phyloP scores from a whole-genome alignment of 1,139 yeast species.

The Candida neerlandica region DNA sequence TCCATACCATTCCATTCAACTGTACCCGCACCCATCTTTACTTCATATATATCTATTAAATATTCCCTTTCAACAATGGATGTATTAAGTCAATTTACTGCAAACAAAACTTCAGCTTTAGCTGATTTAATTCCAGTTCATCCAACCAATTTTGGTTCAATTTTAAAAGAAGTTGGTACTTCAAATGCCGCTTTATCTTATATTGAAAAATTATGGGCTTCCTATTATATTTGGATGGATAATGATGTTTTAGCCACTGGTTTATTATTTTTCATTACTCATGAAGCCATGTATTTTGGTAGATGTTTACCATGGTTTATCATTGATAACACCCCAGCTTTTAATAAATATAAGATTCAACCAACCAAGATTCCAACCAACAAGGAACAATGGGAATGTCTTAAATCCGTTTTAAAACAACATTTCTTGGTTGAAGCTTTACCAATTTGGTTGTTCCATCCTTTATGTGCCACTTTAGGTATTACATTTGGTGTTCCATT shows the following conservation, averaged over 20 bases:
- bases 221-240: constrained; percentile 44
- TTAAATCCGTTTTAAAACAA: constrained; percentile 77
- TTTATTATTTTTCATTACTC: constrained; percentile 42
- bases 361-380: constrained; percentile 72
- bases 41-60: background rate
- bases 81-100: constrained; percentile 2
- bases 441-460: constrained; percentile 96
- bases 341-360: constrained; percentile 47
- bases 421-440: constrained; percentile 91
- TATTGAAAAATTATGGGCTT: constrained; percentile 45
- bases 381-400: constrained; percentile 89
- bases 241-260: constrained; percentile 52
- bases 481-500: constrained; percentile 80
- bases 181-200: background rate
- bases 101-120: constrained; percentile 3
- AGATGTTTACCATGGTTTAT: constrained; percentile 51
- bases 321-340: constrained; percentile 45
- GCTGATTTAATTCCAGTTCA: constrained; percentile 1
- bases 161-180: constrained; percentile 4
- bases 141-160: constrained; percentile 2
- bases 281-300: constrained; percentile 48
- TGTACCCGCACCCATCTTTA: background rate
- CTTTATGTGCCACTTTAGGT: constrained; percentile 75
- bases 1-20: background rate
- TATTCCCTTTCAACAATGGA: constrained; percentile 3